phyloP scores from a whole-genome alignment of 768 basidiomycete genomes.

The Auriculariales sp. region DNA sequence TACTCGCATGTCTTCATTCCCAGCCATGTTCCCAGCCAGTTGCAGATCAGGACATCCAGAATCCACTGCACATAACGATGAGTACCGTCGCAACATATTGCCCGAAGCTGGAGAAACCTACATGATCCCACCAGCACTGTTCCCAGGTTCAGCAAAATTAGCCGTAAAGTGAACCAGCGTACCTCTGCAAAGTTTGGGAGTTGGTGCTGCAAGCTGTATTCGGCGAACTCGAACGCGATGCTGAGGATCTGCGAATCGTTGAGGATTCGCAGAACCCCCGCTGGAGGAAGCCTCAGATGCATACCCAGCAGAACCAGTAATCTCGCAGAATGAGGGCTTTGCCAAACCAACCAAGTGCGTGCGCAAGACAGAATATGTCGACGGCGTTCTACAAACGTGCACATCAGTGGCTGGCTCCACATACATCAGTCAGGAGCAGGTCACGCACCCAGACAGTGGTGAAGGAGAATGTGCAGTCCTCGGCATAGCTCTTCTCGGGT shows the following conservation, averaged over 20 bases:
- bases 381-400: conserved; percentile 42
- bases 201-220: conserved; percentile 80
- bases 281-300: conserved; percentile 7
- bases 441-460: conserved; percentile 50
- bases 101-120: conserved; percentile 23
- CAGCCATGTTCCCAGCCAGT: conserved; percentile 76
- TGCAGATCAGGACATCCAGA: conserved; percentile 73
- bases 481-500: conserved; percentile 78
- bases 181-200: conserved; percentile 82
- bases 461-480: conserved; percentile 54
- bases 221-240: conserved; percentile 77
- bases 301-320: conserved; percentile 90
- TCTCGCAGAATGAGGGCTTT: conserved; percentile 83
- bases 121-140: conserved; percentile 94
- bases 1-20: conserved; percentile 83
- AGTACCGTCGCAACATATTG: no score
- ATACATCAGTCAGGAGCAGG: neutral
- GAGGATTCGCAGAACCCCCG: neutral
- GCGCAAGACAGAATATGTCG: conserved; percentile 78
- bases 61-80: conserved; percentile 44
- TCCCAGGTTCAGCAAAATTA: conserved; percentile 7
- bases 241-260: conserved; percentile 50
- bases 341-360: conserved; percentile 80
- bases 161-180: neutral
- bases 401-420: neutral